Evolutionary conservation across 2,329 filamentous ascomycete species (phyloP), one percentile per base, ranked within the genome.

Genomic region (Arachnomyces sp.): DNA sequence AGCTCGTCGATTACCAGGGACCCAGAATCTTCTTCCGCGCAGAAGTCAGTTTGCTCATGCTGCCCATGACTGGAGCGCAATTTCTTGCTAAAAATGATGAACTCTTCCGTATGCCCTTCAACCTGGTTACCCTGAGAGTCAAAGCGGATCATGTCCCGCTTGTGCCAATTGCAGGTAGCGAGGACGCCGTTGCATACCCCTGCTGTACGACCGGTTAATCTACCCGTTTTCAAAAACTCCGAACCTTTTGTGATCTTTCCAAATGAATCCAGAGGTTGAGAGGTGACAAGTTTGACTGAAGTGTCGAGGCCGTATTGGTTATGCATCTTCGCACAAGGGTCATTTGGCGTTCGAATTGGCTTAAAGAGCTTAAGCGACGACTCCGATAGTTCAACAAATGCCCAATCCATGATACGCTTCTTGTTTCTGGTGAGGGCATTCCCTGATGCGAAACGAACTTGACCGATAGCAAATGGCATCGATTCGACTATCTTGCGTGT

Each of bases 341-440:
- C 32, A 34, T 4, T 34, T 34, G 32, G 32, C 32, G 17, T 34
- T n/a, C 32, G 11, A 34, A 14, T 34, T 34, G 32, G 11, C 17
- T 34, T 34, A 15, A 34, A 34, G 13, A 34, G 32, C 32, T 34
- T 34, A n/a, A 14, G 32, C 32, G 32, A 34, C 32, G 32, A 34
- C 32, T 34, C 28, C 32, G 32, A n/a, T 34, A 34, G 17, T 34
- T 34, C 32, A 15, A 34, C 32, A 34, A 34, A 34, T 34, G 32
- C 32, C 32, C 32, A 8, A n/a, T n/a, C n/a, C n/a, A n/a, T n/a
- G n/a, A n/a, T n/a, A n/a, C n/a, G n/a, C n/a, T n/a, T n/a, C n/a
- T n/a, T 34, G 32, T 34, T 15, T 34, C 17, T 34, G 32, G 14
- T 15, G 14, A 34, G 11, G 32, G 32, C 32, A n/a, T 34, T 15